Evolutionary conservation across 2,329 filamentous ascomycete species (phyloP).

Genomic region (Pseudocercospora ulei): DNA sequence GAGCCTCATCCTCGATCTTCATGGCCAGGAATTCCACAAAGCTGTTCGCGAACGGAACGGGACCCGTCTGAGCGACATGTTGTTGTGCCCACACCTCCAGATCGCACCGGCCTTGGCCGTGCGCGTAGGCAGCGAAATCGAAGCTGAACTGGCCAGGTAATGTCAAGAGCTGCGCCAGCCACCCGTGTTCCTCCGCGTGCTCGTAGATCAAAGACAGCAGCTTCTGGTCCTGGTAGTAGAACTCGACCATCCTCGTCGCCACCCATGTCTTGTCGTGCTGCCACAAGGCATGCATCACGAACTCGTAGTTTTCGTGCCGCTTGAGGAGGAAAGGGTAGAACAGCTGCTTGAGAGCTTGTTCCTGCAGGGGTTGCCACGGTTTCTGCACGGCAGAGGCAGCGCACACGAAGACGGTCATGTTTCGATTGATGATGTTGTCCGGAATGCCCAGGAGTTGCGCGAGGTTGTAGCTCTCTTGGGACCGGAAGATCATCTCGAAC

Average conservation of each 20-base stretch:
- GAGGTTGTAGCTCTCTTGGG: constrained; percentile 48
- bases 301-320: constrained; percentile 66
- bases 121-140: constrained; percentile 75
- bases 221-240: constrained; percentile 60
- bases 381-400: constrained; percentile 68
- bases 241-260: constrained; percentile 64
- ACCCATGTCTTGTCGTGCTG: constrained; percentile 84
- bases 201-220: constrained; percentile 63
- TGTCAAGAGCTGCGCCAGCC: constrained; percentile 72
- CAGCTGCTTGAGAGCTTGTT: constrained; percentile 63
- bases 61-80: constrained; percentile 42
- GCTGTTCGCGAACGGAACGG: constrained; percentile 54
- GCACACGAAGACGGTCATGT: constrained; percentile 68
- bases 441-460: constrained; percentile 51
- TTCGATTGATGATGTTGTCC: constrained; percentile 56
- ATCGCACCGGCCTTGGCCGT: constrained; percentile 70
- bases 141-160: constrained; percentile 75
- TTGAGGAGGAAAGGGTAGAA: constrained; percentile 79
- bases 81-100: constrained; percentile 69
- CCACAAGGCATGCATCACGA: constrained; percentile 87
- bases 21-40: constrained; percentile 72
- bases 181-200: constrained; percentile 69
- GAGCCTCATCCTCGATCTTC: constrained; percentile 71
- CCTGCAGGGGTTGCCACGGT: constrained; percentile 64
- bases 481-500: constrained; percentile 53